A percentile compares a stretch with the other conserved stretches of the same genome.
Evolutionary conservation across 1,139 yeast genomes (phyloP).

Genomic region (Arxiozyma telluris): DNA sequence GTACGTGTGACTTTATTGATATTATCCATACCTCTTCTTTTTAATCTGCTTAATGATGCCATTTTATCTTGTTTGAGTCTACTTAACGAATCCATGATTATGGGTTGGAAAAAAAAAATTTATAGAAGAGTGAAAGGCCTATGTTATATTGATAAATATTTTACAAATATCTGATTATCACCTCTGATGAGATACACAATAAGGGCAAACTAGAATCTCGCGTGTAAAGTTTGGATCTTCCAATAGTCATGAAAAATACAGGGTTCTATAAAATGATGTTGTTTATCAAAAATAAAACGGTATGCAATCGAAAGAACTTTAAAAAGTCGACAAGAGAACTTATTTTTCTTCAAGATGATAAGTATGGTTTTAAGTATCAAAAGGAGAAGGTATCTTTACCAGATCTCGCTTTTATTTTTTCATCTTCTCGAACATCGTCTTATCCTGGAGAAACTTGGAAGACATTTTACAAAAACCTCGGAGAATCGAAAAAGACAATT

Average conservation of each 20-base stretch:
- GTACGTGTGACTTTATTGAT: constrained; percentile 10
- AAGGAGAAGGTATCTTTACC: background rate
- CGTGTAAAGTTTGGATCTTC: background rate
- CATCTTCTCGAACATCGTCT: background rate
- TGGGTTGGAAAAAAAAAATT: background rate
- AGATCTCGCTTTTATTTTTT: background rate
- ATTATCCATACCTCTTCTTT: constrained; percentile 12
- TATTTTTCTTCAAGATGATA: background rate
- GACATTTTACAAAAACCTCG: background rate
- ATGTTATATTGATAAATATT: background rate
- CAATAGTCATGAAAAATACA: background rate
- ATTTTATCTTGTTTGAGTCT: constrained; percentile 2
- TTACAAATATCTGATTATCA: background rate
- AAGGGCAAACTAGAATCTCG: background rate
- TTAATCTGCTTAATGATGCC: constrained; percentile 11
- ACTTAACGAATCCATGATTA: constrained; percentile 1
- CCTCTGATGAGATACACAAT: background rate
- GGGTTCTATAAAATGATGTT: too few species aligned
- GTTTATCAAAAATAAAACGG: too few species aligned
- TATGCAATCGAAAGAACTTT: background rate
- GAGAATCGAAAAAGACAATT: background rate
- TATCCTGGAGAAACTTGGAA: background rate
- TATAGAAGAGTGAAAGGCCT: background rate
- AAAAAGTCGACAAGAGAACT: too few species aligned
- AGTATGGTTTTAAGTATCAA: too few species aligned